phyloP scores from a whole-genome alignment of 2,329 filamentous ascomycete species.

The Orbilia javanica region DNA sequence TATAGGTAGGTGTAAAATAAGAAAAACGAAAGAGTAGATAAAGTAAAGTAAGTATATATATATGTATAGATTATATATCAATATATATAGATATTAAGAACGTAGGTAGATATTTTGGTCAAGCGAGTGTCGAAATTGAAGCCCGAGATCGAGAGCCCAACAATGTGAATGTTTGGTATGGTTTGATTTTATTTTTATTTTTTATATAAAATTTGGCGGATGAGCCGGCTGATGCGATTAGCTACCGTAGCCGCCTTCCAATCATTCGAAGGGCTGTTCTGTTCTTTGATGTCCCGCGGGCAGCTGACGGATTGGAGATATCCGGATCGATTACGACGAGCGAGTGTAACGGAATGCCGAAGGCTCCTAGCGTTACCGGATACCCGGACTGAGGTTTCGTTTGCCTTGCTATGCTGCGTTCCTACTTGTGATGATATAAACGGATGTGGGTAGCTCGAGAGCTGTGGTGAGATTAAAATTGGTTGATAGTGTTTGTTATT shows the following conservation, averaged over 20 bases:
- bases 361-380: constrained; percentile 58
- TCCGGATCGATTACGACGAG: constrained; percentile 53
- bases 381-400: constrained; percentile 36
- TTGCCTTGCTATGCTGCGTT: constrained; percentile 22
- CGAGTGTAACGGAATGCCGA: constrained; percentile 56
- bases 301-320: constrained; percentile 49
- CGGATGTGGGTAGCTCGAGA: constrained; percentile 57
- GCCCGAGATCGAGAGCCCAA: constrained; percentile 45
- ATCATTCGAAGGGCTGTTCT: constrained; percentile 44
- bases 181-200: no score
- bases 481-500: constrained; percentile 36
- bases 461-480: constrained; percentile 47
- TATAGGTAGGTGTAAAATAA: background rate
- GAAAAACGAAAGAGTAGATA: background rate
- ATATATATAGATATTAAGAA: constrained; percentile 38
- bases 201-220: no score
- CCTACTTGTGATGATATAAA: constrained; percentile 41
- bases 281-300: constrained; percentile 32
- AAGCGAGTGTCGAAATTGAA: constrained; percentile 55
- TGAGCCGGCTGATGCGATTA: constrained; percentile 46
- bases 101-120: constrained; percentile 29
- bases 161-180: constrained; percentile 7
- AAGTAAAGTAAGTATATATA: background rate
- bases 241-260: constrained; percentile 46
- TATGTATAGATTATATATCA: background rate